Evolutionary conservation across 2,329 filamentous ascomycete species (phyloP).

Genomic region (Curvularia spicifera): DNA sequence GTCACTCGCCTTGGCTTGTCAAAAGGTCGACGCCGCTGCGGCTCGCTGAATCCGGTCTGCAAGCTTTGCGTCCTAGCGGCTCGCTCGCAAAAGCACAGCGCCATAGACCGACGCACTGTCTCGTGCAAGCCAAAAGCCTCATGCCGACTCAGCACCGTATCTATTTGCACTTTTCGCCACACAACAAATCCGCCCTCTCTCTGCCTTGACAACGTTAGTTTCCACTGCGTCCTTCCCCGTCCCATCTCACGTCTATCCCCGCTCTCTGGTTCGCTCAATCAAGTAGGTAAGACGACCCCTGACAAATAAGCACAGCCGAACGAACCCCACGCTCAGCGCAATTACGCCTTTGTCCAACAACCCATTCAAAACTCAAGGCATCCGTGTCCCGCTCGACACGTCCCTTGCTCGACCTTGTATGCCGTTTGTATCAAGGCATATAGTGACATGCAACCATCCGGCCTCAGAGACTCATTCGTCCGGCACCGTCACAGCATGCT

Average conservation of each 20-base stretch:
- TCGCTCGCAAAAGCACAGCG: conserved; percentile 13
- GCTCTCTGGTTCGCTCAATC: conserved; percentile 20
- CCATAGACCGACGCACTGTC: conserved; percentile 12
- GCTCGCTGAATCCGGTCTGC: conserved; percentile 11
- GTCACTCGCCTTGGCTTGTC: conserved; percentile 15
- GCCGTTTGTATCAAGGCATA: conserved; percentile 37
- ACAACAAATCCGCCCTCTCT: conserved; percentile 5
- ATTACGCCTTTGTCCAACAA: conserved; percentile 22
- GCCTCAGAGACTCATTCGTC: conserved; percentile 13
- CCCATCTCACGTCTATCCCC: conserved; percentile 10
- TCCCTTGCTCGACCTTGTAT: conserved; percentile 30
- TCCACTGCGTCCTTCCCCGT: conserved; percentile 20
- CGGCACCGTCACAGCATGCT: conserved; percentile 27
- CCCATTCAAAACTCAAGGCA: conserved; percentile 34
- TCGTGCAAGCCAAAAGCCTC: conserved; percentile 13
- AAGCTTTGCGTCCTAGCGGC: conserved; percentile 5
- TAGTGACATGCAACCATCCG: conserved; percentile 35
- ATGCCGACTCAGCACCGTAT: conserved; percentile 14
- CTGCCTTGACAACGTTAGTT: conserved; percentile 35
- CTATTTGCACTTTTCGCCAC: conserved; percentile 19
- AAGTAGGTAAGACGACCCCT: conserved; percentile 37
- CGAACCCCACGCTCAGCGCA: conserved; percentile 18
- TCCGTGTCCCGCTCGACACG: conserved; percentile 34
- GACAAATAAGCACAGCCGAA: conserved; percentile 13
- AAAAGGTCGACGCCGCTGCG: conserved; percentile 10